Evolutionary conservation across 1,284 basidiomycete genomes (phyloP), one percentile per base, ranked within the genome.

Genomic region (Porphyrellus sp.): DNA sequence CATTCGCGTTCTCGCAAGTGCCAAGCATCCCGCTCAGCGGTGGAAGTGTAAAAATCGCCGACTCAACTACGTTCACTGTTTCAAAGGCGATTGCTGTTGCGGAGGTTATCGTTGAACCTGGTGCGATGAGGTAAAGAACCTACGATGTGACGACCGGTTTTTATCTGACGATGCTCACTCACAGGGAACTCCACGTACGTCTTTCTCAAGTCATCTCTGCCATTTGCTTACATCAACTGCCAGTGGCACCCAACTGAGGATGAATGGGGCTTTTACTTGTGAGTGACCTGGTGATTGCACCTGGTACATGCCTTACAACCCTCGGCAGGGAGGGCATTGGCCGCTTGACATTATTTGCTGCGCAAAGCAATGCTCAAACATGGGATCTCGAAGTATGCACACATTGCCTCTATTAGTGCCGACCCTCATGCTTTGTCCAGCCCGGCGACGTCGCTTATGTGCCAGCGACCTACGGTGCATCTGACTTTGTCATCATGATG

Each of bases 41-140:
- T 0, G 86, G 88, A 31, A 72, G 75, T 0, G 78, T 84, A 35
- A 85, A 83, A 62, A 70, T 84, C 31, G 75, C 78, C 20, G 84
- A 87, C 61, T 75, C 78, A 1, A 72, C 72, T 41, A 80, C 74
- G 18, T 87, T 85, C 66, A 67, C 68, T 11, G 76, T 74, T 4
- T 72, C 81, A 1, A 73, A 73, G 49, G 77, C 74, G 8, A 81
- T 85, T 33, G 74, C 79, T 3, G 77, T 75, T 0, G 82, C 78
- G 0, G 79, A 82, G 58, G 77, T 86, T 9, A 71, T 68, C 0
- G 74, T 85, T 21, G 74, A 81, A 46, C 75, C 74, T 20, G 81
- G 81, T 16, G 80, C 74, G 6, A 78, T 85, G 66, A 71, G 82
- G 71, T 79, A 57, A 34, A 62, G 25, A 23, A 28, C 18, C 23